These are phyloP conservation scores for Pterocarpus macrocarpus DNA, from an alignment of 306 rosid genomes.

Conservation along the genomic window DNA sequence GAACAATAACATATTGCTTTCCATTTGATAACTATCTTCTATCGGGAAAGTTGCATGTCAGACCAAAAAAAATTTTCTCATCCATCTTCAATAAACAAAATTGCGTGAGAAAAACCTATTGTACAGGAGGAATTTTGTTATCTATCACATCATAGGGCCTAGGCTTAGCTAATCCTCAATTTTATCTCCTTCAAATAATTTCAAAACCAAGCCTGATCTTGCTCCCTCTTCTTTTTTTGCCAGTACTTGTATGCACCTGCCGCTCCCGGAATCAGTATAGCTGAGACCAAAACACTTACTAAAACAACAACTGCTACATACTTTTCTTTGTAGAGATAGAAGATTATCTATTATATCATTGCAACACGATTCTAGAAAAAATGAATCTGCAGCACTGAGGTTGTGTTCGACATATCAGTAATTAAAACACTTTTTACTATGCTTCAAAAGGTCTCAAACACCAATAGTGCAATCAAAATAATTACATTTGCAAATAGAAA, in stretches of 20 bases:
- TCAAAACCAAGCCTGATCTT: conserved; percentile 91
- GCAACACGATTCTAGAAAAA: too few species aligned
- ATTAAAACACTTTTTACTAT: too few species aligned
- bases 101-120: conserved; percentile 56
- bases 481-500: too few species aligned
- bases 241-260: conserved; percentile 68
- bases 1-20: conserved; percentile 26
- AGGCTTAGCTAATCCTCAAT: conserved; percentile 89
- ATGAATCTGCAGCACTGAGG: too few species aligned
- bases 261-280: conserved; percentile 48
- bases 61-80: conserved; percentile 28
- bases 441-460: too few species aligned
- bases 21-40: conserved; percentile 21
- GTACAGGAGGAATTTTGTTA: conserved; percentile 52
- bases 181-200: conserved; percentile 91
- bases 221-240: conserved; percentile 87
- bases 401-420: too few species aligned
- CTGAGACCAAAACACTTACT: conserved; percentile 47
- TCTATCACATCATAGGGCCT: conserved; percentile 62
- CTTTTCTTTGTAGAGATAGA: conserved; percentile 37
- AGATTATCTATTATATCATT: too few species aligned
- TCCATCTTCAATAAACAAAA: conserved; percentile 50
- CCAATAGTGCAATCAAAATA: too few species aligned
- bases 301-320: conserved; percentile 56
- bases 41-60: neutral